Evolutionary conservation across 495 filamentous ascomycete species (phyloP), one percentile per base, ranked within the genome.

Genomic region (Recurvomyces mirabilis): DNA sequence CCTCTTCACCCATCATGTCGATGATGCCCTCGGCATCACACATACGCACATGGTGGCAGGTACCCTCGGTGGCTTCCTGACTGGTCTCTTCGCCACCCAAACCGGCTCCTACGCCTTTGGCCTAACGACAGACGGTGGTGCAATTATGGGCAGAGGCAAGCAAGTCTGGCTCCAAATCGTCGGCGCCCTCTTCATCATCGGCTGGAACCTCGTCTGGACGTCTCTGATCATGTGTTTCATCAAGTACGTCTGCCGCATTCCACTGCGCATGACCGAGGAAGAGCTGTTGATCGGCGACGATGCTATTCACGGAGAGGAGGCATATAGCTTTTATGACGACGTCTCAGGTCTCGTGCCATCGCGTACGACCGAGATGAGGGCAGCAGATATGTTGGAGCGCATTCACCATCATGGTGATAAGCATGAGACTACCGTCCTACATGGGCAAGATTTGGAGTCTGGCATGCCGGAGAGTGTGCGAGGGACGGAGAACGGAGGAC

Each of bases 121-220:
- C 14, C 23, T 68, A 10, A 62, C 62, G 11, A 72, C 67, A 38
- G 65, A 65, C 18, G 72, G 72, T 24, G 72, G 72, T 21, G 72
- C 70, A 0, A 67, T 74, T 25, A 65, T 56, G 1, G 70, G 71
- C 15, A 74, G 74, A 43, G 71, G 71, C 7, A 60, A 53, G 11
- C 72, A 75, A 55, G 62, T 75, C 35, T 68, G 72, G 53, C 53
- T 68, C 30, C 72, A 75, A 49, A 63, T 75, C 40, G 72, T 67
- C 18, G 72, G 70, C 25, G 72, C 66, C 1, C 49, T 66, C n/a
- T 75, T 75, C 60, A 63, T 75, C 47, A 69, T 75, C 41, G 72
- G 70, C 28, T 68, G 67, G 61, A 75, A 75, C 46, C 30, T 72
- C 10, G 65, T 76, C 46, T 73, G 70, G 70, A 76, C 72, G 4